Base-by-base conservation (phyloP, 352 stramenopile species). In the Pilasporangium apinafurcum region DNA sequence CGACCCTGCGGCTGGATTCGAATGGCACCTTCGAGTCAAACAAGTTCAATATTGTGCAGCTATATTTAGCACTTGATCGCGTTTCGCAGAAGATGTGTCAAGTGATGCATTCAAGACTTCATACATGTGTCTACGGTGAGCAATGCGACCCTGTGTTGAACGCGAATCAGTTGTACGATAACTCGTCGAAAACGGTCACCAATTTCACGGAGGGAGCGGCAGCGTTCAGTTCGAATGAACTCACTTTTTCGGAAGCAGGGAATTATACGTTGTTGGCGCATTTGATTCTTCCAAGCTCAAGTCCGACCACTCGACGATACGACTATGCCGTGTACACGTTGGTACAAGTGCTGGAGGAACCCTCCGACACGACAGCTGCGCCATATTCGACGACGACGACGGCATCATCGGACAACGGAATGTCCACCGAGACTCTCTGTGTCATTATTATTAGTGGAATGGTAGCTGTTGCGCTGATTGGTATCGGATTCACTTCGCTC, bases 401-500 rank as follows among this genome's bases (percentile, higher is more conserved):
- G n/a, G 39, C 34, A 33, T 18, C 48, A 18, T 53, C 42, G 22
- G 38, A 48, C 10, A 49, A 50, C 14, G 65, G 68, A 20, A 48
- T 91, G 32, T 88, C 75, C 20, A 86, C 78, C 0, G 51, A 84
- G 42, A 51, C 73, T 10, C 57, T 88, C 13, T 72, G 65, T 46
- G 62, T 83, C 16, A 68, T 87, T 40, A 83, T 85, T 40, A 82
- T 91, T 25, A 65, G 67, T 17, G 72, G 72, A 13, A 83, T 91
- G 42, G 78, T 86, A 5, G 75, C 64, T 10, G 56, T 83, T 31
- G 76, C 72, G 18, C 55, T 88, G 38, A 51, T 66, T 5, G 70
- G 67, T 21, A 83, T 87, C 17, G 78, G 77, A 5, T 81, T 86
- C 46, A 65, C 71, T 8, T 84, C 75, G 16, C 44, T 83, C 32